These are phyloP conservation scores for Colletotrichum siamense DNA, from an alignment of 2,329 filamentous ascomycete species.

Conservation along the genomic window DNA sequence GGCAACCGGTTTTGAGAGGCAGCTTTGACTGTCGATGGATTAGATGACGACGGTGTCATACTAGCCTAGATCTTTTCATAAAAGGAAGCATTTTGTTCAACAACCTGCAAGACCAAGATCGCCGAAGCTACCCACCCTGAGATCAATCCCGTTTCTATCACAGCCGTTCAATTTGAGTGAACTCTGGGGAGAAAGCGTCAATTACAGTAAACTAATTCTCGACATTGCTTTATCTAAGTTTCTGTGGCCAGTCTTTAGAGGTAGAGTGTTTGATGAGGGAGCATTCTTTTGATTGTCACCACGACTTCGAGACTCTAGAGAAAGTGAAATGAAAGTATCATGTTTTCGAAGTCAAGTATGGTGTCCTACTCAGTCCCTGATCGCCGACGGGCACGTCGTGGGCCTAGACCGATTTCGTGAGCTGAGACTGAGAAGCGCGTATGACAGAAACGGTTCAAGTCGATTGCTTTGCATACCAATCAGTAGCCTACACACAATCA, in stretches of 20 bases:
- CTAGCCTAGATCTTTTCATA: neutral
- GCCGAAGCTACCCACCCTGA: too few species aligned
- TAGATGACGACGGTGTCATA: neutral
- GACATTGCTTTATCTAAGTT: fast-evolving
- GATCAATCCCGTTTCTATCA: fast-evolving
- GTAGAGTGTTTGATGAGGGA: fast-evolving
- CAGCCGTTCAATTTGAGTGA: fast-evolving
- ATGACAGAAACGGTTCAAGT: neutral
- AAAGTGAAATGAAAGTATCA: neutral
- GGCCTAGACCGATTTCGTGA: neutral
- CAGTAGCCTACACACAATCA: neutral
- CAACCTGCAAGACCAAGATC: neutral
- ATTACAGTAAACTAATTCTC: neutral
- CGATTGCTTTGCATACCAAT: neutral
- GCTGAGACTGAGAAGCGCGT: neutral
- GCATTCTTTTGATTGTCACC: neutral
- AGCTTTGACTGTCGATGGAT: neutral
- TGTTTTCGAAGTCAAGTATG: neutral
- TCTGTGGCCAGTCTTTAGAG: fast-evolving
- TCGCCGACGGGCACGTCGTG: fast-evolving
- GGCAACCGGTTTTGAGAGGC: neutral
- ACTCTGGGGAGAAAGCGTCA: neutral
- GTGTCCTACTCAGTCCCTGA: neutral
- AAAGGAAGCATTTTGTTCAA: neutral
- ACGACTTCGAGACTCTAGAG: neutral